Evolutionary conservation across 306 rosid genomes (phyloP).

Genomic region (Fragaria vesca): DNA sequence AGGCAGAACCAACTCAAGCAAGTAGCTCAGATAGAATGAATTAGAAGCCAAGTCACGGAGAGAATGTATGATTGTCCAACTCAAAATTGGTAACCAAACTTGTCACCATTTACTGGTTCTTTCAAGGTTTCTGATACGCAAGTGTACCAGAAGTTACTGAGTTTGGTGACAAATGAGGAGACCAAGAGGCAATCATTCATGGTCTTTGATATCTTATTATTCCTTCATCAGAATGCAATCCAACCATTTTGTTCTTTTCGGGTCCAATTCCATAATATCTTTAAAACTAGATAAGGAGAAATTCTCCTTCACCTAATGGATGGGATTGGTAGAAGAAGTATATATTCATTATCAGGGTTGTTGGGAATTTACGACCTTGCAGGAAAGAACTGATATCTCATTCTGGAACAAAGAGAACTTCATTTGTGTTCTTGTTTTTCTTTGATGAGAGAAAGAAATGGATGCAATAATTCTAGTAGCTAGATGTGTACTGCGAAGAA

Average conservation of each 20-base stretch:
- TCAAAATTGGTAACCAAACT: neutral
- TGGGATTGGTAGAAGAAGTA: neutral
- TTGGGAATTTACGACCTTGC: slow-evolving; percentile 11
- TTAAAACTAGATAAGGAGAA: neutral
- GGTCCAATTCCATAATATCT: slow-evolving; percentile 16
- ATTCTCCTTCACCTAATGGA: neutral
- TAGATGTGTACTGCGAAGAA: neutral
- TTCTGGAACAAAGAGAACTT: neutral
- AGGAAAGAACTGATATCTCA: neutral
- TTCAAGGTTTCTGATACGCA: neutral
- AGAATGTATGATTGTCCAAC: neutral
- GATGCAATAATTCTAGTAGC: neutral
- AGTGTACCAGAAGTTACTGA: neutral
- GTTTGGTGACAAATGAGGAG: slow-evolving; percentile 6
- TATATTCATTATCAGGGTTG: slow-evolving; percentile 2
- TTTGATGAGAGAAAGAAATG: neutral
- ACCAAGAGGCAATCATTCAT: slow-evolving; percentile 11
- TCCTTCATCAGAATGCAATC: slow-evolving; percentile 12
- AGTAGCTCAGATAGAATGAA: neutral
- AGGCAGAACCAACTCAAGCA: neutral
- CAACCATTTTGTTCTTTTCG: neutral
- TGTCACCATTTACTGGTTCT: neutral
- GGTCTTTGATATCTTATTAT: neutral
- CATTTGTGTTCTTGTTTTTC: neutral
- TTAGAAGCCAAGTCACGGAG: slow-evolving; percentile 7